Base-by-base conservation (phyloP, 257 asterid genomes). In the Petunia axillaris region DNA sequence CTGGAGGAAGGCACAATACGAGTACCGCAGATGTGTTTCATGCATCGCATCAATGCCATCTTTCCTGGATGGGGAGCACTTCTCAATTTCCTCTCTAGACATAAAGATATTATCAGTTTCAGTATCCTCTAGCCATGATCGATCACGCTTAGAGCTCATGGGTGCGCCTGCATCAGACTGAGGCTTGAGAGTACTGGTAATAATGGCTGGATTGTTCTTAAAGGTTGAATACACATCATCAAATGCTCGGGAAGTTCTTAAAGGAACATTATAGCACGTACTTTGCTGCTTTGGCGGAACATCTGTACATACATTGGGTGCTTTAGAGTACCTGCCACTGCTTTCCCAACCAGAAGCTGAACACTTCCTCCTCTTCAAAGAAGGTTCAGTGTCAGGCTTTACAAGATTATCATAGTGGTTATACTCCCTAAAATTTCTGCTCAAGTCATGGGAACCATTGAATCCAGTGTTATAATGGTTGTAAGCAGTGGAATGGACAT, bases 51-150 rank as follows among this genome's bases (percentile, higher is more conserved):
- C 97, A 81, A 95, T 95, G 63, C 98, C 99, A 76, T 93, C 99
- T 89, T 92, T 95, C 81, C 98, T 90, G 4, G 98, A 93, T 0
- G 99, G 99, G 76, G 99, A 95, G 85, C 88, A 82, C 82, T 89
- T 87, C 85, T 95, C 99, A 83, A 95, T 95, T 87, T 95, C 95
- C 80, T 95, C 97, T 86, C 94, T 89, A 2, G 98, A 91, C 93
- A 92, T 83, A 85, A 93, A 91, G 57, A 85, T 53, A 75, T 85
- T 85, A 81, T 91, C 93, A 57, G 37, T 64, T 67, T 76, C 87
- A 8, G 82, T 92, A 48, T 91, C 96, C 90, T 95, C 99, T 86
- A 84, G 90, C 75, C 66, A 84, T 52, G 97, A 86, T 44, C 94
- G 94, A 83, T 80, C 89, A 66, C 97, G 89, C 82, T 93, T 95